A percentile compares a stretch with the other conserved stretches of the same genome.
Conservation (phyloP, 345 rosid genomes). For the Gossypium mustelinum region DNA sequence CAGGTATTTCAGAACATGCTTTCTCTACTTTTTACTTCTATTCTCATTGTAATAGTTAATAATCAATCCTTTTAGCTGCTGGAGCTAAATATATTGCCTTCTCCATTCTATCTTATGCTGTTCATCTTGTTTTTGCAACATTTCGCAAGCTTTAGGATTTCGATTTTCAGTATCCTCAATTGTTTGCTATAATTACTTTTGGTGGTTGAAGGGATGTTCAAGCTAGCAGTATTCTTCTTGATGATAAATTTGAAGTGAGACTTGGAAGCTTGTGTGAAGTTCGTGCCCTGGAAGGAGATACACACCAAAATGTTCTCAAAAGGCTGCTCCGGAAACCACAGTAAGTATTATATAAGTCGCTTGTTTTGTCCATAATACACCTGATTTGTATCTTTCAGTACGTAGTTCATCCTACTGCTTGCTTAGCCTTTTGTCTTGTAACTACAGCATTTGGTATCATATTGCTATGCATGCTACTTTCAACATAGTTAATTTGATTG, state of each 20-base stretch:
- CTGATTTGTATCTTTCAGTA: not conserved
- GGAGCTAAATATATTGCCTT: not conserved
- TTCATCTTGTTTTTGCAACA: not conserved
- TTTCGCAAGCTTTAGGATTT: not conserved
- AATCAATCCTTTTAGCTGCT: not conserved
- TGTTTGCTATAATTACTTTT: constrained; percentile 12
- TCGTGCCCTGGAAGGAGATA: constrained; percentile 59
- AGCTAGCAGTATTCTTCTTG: constrained; percentile 94
- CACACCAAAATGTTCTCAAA: constrained; percentile 56
- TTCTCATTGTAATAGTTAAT: constrained; percentile 7
- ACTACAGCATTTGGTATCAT: not conserved
- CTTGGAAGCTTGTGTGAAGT: constrained; percentile 81
- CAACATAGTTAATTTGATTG: not conserved
- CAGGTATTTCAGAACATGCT: constrained; percentile 46
- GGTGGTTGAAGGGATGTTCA: constrained; percentile 70
- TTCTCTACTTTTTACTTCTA: not conserved
- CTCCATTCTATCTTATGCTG: not conserved
- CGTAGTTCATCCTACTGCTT: not conserved
- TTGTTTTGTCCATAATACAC: not conserved
- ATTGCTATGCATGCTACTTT: not conserved
- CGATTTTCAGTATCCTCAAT: constrained; percentile 1
- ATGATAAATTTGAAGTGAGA: constrained; percentile 91
- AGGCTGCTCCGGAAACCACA: constrained; percentile 59
- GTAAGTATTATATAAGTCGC: constrained; percentile 44
- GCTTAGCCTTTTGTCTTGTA: not conserved